Evolutionary conservation across 495 filamentous ascomycete genomes (phyloP).

Genomic region (Aspergillus conjunctus): DNA sequence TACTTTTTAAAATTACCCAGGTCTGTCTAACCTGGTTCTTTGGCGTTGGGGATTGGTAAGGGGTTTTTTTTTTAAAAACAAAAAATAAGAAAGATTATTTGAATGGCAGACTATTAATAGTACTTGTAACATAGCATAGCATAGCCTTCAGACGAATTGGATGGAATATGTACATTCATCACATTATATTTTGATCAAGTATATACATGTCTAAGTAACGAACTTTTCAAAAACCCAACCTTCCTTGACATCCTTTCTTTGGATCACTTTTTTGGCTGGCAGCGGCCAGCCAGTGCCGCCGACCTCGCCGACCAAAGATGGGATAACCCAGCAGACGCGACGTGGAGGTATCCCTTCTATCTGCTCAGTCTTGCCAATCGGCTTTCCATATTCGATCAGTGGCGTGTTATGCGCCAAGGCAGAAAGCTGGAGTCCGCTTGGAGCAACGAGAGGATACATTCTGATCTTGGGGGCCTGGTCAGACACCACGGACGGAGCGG

Average conservation of each 20-base stretch:
- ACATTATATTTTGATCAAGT: conserved; percentile 27
- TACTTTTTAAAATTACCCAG: background rate
- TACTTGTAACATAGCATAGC: background rate
- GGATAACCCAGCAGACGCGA: conserved; percentile 81
- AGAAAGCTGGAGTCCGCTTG: conserved; percentile 75
- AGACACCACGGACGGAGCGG: conserved; percentile 49
- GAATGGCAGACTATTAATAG: background rate
- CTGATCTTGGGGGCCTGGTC: conserved; percentile 71
- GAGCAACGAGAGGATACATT: conserved; percentile 83
- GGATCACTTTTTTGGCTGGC: conserved; percentile 77
- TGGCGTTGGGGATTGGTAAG: conserved; percentile 14
- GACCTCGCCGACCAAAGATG: conserved; percentile 66
- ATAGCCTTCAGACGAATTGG: background rate
- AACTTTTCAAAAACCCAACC: conserved; percentile 80
- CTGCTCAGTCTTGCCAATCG: conserved; percentile 73
- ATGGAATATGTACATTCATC: conserved; percentile 16
- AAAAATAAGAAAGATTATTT: background rate
- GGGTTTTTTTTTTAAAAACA: background rate
- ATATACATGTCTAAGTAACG: conserved; percentile 37
- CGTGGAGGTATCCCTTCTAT: conserved; percentile 56
- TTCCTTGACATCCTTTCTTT: conserved; percentile 67
- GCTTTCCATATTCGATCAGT: conserved; percentile 83
- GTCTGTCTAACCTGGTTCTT: background rate
- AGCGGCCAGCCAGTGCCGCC: conserved; percentile 80
- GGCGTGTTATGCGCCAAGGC: conserved; percentile 83